Percentiles rank a stretch among this genome's conserved stretches.
Conservation (phyloP, 2,329 filamentous ascomycete species). For the Alternaria hordeiaustralica region DNA sequence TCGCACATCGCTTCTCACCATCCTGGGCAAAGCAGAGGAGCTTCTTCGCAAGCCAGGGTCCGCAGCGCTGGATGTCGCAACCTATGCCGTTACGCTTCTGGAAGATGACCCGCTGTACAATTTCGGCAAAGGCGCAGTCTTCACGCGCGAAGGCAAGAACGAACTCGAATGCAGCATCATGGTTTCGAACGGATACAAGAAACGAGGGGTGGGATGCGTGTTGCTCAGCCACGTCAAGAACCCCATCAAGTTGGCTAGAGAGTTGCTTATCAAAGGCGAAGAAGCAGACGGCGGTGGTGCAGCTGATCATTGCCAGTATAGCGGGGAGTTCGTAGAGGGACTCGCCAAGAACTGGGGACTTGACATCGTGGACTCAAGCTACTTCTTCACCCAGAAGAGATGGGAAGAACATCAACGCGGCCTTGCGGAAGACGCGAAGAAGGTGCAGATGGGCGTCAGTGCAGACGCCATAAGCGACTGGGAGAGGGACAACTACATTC, state of each 20-base stretch:
- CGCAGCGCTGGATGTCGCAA: conserved; percentile 74
- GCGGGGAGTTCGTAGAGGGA: conserved; percentile 71
- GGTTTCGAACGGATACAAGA: conserved; percentile 75
- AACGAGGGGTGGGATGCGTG: conserved; percentile 80
- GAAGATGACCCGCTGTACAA: conserved; percentile 88
- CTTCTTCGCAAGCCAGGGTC: conserved; percentile 48
- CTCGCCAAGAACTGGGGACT: conserved; percentile 73
- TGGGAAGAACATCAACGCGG: conserved; percentile 80
- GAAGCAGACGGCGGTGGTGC: conserved; percentile 65
- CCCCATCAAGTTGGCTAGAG: conserved; percentile 75
- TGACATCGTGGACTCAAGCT: conserved; percentile 70
- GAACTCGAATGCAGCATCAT: conserved; percentile 89
- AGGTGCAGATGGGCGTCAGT: conserved; percentile 46
- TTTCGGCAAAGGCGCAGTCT: conserved; percentile 82
- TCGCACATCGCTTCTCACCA: conserved; percentile 46
- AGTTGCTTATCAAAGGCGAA: conserved; percentile 73
- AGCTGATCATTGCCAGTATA: conserved; percentile 73
- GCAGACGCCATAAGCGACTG: conserved; percentile 54
- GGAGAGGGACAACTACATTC: conserved; percentile 70
- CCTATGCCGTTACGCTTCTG: conserved; percentile 75
- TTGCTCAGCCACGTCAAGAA: conserved; percentile 77
- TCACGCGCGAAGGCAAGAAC: conserved; percentile 80
- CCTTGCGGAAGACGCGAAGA: conserved; percentile 52
- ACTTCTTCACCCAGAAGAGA: conserved; percentile 78
- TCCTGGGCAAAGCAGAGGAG: conserved; percentile 37